Conservation (phyloP, 1,139 yeast genomes). For the Blastobotrys serpentis region DNA sequence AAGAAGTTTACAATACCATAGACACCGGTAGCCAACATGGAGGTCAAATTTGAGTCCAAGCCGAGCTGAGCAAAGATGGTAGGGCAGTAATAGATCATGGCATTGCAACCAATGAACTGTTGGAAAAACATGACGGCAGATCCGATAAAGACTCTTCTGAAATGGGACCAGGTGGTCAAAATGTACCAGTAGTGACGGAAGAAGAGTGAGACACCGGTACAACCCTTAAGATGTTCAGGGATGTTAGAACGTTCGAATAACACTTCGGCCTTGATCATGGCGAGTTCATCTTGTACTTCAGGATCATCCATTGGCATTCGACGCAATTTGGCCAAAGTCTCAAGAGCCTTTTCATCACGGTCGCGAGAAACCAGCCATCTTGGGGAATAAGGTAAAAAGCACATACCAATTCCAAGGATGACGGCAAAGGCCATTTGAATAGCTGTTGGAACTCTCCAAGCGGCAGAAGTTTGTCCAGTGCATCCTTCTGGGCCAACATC, state of each 20-base stretch:
- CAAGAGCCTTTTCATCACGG: conserved; percentile 9
- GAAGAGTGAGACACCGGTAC: conserved; percentile 1
- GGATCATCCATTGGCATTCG: conserved; percentile 7
- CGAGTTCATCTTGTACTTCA: conserved; percentile 10
- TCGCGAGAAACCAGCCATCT: conserved; percentile 49
- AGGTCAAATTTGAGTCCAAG: conserved; percentile 44
- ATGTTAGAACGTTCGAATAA: conserved; percentile 7
- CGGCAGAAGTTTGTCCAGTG: conserved; percentile 35
- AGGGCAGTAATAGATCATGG: conserved; percentile 67
- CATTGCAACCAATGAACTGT: conserved; percentile 70
- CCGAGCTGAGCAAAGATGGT: conserved; percentile 54
- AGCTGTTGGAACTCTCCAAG: conserved; percentile 61
- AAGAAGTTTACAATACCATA: conserved; percentile 26
- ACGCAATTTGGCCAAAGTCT: conserved; percentile 8
- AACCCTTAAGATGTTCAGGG: conserved; percentile 3
- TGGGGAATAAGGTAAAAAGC: conserved; percentile 76
- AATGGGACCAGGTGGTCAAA: conserved; percentile 11
- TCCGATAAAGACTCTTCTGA: conserved; percentile 20
- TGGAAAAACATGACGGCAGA: conserved; percentile 50
- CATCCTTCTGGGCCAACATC: conserved; percentile 26
- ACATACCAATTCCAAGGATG: conserved; percentile 50
- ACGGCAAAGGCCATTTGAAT: conserved; percentile 47
- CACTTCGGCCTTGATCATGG: conserved; percentile 13
- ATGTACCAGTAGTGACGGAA: conserved; percentile 11
- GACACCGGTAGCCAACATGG: conserved; percentile 30